Conservation (phyloP, 2,329 filamentous ascomycete species). For the Podosphaera xanthii region DNA sequence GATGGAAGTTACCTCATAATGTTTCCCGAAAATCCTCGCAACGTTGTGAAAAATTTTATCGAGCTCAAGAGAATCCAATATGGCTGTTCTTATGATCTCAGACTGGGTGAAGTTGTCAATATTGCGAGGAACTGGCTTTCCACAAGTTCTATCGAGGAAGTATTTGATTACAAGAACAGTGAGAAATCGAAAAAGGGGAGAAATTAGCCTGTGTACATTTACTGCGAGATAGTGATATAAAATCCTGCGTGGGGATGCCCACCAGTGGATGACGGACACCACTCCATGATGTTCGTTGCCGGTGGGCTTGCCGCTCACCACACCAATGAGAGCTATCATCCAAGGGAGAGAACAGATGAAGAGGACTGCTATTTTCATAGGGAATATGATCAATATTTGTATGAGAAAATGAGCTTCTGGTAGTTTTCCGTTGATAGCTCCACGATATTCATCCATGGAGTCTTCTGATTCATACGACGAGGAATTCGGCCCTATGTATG, state of each 20-base stretch:
- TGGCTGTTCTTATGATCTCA: constrained; percentile 15
- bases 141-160: constrained; percentile 14
- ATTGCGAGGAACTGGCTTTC: constrained; percentile 18
- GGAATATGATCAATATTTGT: constrained; percentile 20
- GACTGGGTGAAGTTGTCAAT: constrained; percentile 19
- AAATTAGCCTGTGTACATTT: constrained; percentile 15
- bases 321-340: constrained; percentile 22
- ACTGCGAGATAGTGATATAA: constrained; percentile 27
- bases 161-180: constrained; percentile 20
- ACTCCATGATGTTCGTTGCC: constrained; percentile 17
- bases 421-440: neutral
- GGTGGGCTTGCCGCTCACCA: constrained; percentile 20
- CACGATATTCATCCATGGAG: constrained; percentile 18
- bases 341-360: constrained; percentile 24
- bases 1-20: constrained; percentile 31
- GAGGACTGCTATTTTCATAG: constrained; percentile 20
- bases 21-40: constrained; percentile 27
- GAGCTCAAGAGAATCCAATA: constrained; percentile 23
- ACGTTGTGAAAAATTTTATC: constrained; percentile 19
- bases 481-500: constrained; percentile 31
- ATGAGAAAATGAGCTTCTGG: constrained; percentile 24
- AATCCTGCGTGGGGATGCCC: constrained; percentile 23
- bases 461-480: constrained; percentile 31
- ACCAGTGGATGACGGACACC: constrained; percentile 25
- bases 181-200: constrained; percentile 6